Percentiles rank a stretch among this genome's conserved stretches.
phyloP scores from a whole-genome alignment of 2,329 filamentous ascomycete species.

The Thermoascus crustaceus region DNA sequence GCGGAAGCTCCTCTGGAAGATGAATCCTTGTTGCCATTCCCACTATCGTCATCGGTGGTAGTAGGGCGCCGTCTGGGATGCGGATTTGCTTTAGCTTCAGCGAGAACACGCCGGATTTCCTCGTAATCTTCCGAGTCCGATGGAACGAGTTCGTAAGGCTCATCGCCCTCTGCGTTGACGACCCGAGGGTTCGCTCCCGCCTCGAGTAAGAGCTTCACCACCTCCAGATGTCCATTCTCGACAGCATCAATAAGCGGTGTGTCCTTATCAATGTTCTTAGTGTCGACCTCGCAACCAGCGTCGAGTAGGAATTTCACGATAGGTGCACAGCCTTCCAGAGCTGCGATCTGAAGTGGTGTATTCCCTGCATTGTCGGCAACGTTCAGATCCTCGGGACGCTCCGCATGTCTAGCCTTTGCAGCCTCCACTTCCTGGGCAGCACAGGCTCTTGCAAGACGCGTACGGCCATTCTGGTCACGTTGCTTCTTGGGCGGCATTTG shows the following conservation, averaged over 20 bases:
- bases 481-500: constrained; percentile 68
- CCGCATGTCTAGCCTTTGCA: constrained; percentile 64
- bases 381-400: constrained; percentile 81
- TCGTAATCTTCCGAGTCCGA: constrained; percentile 68
- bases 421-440: constrained; percentile 73
- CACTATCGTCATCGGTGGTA: constrained; percentile 35
- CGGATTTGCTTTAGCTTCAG: constrained; percentile 54
- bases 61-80: constrained; percentile 37
- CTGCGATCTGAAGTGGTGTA: constrained; percentile 86
- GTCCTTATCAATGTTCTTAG: constrained; percentile 69
- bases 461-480: constrained; percentile 86
- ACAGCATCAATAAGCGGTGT: constrained; percentile 93
- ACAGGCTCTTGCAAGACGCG: constrained; percentile 80
- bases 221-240: constrained; percentile 85
- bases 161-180: constrained; percentile 84
- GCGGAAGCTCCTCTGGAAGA: constrained; percentile 37
- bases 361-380: constrained; percentile 92
- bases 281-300: constrained; percentile 77
- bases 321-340: constrained; percentile 74
- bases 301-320: constrained; percentile 83
- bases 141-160: constrained; percentile 76
- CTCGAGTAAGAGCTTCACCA: constrained; percentile 74
- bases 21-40: constrained; percentile 25
- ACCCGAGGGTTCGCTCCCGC: constrained; percentile 87
- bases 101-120: constrained; percentile 64